Evolutionary conservation across 768 basidiomycete genomes (phyloP).

Genomic region (Amanita rubescens): DNA sequence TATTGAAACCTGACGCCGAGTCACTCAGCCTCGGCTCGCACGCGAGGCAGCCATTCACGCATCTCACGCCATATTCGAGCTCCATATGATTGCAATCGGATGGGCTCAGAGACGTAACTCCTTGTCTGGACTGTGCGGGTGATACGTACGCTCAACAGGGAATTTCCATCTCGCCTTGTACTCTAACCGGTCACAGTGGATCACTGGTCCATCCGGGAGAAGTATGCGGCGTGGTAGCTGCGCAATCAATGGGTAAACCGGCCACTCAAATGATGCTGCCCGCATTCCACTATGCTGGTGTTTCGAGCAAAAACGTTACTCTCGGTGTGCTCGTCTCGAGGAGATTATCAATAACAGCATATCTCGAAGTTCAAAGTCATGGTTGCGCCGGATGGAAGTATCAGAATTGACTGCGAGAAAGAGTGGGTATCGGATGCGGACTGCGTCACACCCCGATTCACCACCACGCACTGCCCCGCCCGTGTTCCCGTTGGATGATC

Average conservation of each 20-base stretch:
- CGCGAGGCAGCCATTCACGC: too few species aligned
- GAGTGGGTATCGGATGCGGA: conserved; percentile 99
- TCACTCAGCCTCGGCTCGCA: too few species aligned
- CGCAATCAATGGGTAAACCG: conserved; percentile 98
- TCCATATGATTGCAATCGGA: too few species aligned
- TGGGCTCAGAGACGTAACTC: too few species aligned
- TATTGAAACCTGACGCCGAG: too few species aligned
- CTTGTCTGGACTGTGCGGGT: too few species aligned
- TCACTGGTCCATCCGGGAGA: conserved; percentile 91
- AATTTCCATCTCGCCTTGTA: too few species aligned
- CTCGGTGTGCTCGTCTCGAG: conserved; percentile 97
- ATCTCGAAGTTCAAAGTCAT: conserved; percentile 77
- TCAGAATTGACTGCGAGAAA: conserved; percentile 54
- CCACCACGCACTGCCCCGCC: too few species aligned
- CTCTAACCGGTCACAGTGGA: too few species aligned
- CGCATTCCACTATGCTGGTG: conserved; percentile 99
- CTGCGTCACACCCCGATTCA: too few species aligned
- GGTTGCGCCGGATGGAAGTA: conserved; percentile 55
- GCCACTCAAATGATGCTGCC: conserved; percentile 99
- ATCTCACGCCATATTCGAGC: too few species aligned
- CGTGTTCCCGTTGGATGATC: conserved; percentile 61
- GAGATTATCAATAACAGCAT: conserved; percentile 99
- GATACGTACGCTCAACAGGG: too few species aligned
- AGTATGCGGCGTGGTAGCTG: conserved; percentile 97
- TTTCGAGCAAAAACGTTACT: conserved; percentile 99